A percentile compares a stretch with the other conserved stretches of the same genome.
Evolutionary conservation across 2,329 filamentous ascomycete species (phyloP).

Genomic region (Dryadomyces quercivorus): DNA sequence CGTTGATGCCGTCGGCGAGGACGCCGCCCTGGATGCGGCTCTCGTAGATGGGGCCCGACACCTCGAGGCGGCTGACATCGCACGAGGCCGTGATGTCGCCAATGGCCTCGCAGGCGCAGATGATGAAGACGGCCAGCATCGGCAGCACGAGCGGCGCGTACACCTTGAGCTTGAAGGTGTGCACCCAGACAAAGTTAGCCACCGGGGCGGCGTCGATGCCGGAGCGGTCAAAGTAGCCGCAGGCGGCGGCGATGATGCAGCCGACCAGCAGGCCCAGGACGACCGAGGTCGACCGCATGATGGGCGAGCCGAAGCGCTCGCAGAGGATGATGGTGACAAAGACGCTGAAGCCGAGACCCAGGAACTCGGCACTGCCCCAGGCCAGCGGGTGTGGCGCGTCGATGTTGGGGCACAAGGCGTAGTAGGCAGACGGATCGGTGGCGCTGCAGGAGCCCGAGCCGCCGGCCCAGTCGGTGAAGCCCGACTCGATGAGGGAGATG

Average conservation of each 20-base stretch:
- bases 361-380: slow-evolving; percentile 69
- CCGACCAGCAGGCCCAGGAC: slow-evolving; percentile 63
- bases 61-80: slow-evolving; percentile 65
- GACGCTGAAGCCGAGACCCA: slow-evolving; percentile 47
- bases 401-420: slow-evolving; percentile 52
- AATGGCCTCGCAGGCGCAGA: slow-evolving; percentile 68
- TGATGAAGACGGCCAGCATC: slow-evolving; percentile 56
- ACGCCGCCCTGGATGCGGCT: slow-evolving; percentile 69
- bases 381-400: slow-evolving; percentile 57
- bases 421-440: slow-evolving; percentile 39
- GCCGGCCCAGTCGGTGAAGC: slow-evolving; percentile 68
- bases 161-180: slow-evolving; percentile 60
- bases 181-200: slow-evolving; percentile 66
- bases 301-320: slow-evolving; percentile 69
- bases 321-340: slow-evolving; percentile 70
- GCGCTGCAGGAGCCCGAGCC: slow-evolving; percentile 50
- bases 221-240: slow-evolving; percentile 65
- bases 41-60: slow-evolving; percentile 60
- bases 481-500: slow-evolving; percentile 56
- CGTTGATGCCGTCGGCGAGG: slow-evolving; percentile 65
- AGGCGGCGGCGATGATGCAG: slow-evolving; percentile 67
- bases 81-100: slow-evolving; percentile 73
- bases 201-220: slow-evolving; percentile 60
- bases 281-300: slow-evolving; percentile 73
- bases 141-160: slow-evolving; percentile 66